These are phyloP conservation scores for Purpureocillium lavendulum DNA, from an alignment of 2,329 filamentous ascomycete genomes.

Conservation along the genomic window DNA sequence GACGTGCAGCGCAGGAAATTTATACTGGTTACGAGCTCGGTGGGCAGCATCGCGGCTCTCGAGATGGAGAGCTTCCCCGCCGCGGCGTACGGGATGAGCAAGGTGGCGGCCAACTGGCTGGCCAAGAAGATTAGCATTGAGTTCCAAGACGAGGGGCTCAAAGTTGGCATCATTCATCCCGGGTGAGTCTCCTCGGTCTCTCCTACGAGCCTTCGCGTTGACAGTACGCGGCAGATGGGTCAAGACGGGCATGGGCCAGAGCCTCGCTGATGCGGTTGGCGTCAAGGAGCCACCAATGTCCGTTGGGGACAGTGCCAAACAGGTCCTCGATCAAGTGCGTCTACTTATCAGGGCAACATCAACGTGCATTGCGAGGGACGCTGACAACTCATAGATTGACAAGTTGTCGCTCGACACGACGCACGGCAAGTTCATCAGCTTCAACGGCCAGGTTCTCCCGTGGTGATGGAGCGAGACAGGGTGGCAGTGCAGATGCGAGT, in stretches of 20 bases:
- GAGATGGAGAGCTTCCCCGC: constrained; percentile 17
- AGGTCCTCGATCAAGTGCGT: constrained; percentile 7
- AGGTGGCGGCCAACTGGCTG: constrained; percentile 25
- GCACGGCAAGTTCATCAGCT: constrained; percentile 8
- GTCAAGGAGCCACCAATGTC: constrained; percentile 6
- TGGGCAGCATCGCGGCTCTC: constrained; percentile 9
- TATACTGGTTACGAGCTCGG: constrained; percentile 7
- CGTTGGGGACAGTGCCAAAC: constrained; percentile 3
- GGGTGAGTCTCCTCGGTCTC: constrained; percentile 11
- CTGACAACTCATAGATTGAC: constrained; percentile 4
- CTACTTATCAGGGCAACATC: background rate
- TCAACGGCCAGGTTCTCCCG: constrained; percentile 5
- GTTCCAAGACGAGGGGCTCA: constrained; percentile 19
- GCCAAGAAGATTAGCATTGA: constrained; percentile 21
- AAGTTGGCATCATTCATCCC: constrained; percentile 21
- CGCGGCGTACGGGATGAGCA: constrained; percentile 34
- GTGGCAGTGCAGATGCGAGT: too few species aligned
- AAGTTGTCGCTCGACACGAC: constrained; percentile 7
- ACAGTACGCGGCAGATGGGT: constrained; percentile 6
- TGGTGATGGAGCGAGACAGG: constrained; percentile 4
- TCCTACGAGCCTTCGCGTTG: too few species aligned
- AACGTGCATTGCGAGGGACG: too few species aligned
- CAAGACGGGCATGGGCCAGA: constrained; percentile 8
- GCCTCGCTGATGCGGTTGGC: constrained; percentile 5
- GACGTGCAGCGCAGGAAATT: constrained; percentile 6